Evolutionary conservation across 371 early-diverging fungal genomes (phyloP), one percentile per base, ranked within the genome.

Genomic region (Zancudomyces culisetae): DNA sequence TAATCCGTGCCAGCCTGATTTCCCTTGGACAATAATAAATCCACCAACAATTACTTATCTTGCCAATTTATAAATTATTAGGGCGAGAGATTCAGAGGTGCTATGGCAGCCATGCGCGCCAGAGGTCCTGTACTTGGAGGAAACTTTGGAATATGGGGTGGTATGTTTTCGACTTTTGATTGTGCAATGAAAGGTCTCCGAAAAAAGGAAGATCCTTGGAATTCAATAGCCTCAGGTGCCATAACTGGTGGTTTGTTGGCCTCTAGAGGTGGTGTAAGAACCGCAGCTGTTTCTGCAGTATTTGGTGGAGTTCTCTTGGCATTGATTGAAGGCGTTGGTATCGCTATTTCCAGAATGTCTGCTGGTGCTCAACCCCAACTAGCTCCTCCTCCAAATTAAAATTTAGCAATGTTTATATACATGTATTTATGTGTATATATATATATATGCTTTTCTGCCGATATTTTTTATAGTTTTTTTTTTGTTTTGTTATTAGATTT

Each of bases 81-180:
- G 75, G 91, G 91, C 42, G 93, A 93, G 57, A 81, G 93, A 55
- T 73, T 89, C 64, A 68, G 72, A 2, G 94, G 94, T 54, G 81
- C 87, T 19, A 57, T 95, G 28, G 73, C 81, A 22, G 77, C 92
- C 8, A 80, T 97, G 70, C 90, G 94, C 64, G 81, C 88, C 40
- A 82, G 94, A 49, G 91, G 91, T 1, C 98, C 98, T 29, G 85
- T 92, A 29, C 67, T 87, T 30, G 94, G 90, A 47, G 96, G 92
- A 41, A 92, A 93, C 75, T 97, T 97, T 72, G 96, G 94, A 6
- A 93, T 90, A 18, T 97, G 98, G 98, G 91, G 92, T 63, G 92
- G 91, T 53, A 74, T 95, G 53, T 97, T 94, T 67, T 85, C 85
- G 51, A 82, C 96, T 15, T 89, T 88, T 56, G 98, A 97, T 65